Evolutionary conservation across 2,329 filamentous ascomycete genomes (phyloP).

Genomic region (Alternaria tenuissima): DNA sequence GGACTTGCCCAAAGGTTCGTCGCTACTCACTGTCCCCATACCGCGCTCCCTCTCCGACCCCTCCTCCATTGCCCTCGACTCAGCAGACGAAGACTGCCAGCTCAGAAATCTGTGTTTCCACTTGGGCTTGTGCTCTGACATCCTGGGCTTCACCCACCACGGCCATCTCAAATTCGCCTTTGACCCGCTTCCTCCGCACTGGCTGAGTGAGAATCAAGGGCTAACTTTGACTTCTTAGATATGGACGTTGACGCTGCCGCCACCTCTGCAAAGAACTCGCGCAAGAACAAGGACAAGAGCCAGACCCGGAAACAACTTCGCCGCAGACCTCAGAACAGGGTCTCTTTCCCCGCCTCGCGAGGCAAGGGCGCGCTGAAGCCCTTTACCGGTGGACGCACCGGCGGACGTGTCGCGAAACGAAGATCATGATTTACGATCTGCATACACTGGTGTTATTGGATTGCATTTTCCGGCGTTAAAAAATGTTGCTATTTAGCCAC

Average conservation of each 20-base stretch:
- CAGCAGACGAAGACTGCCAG: slow-evolving; percentile 27
- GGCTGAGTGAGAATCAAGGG: slow-evolving; percentile 43
- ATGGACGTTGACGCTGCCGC: slow-evolving; percentile 52
- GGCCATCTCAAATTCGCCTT: slow-evolving; percentile 50
- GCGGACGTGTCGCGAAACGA: slow-evolving; percentile 39
- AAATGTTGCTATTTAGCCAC: slow-evolving; percentile 25
- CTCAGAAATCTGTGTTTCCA: slow-evolving; percentile 49
- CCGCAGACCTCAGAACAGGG: slow-evolving; percentile 51
- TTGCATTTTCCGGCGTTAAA: slow-evolving; percentile 39
- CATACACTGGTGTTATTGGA: slow-evolving; percentile 26
- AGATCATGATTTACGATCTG: slow-evolving; percentile 28
- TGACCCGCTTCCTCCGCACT: slow-evolving; percentile 45
- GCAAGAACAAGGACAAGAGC: slow-evolving; percentile 46
- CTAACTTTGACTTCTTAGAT: slow-evolving; percentile 46
- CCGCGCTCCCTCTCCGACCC: slow-evolving; percentile 34
- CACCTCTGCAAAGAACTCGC: slow-evolving; percentile 29
- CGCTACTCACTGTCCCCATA: slow-evolving; percentile 40
- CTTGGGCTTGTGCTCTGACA: slow-evolving; percentile 51
- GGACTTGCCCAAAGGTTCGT: slow-evolving; percentile 44
- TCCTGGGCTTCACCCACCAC: slow-evolving; percentile 48
- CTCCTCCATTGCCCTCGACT: slow-evolving; percentile 16
- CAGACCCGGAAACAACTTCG: slow-evolving; percentile 48
- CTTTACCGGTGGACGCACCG: slow-evolving; percentile 27
- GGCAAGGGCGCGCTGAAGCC: slow-evolving; percentile 49
- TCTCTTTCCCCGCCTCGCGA: slow-evolving; percentile 46